Percentiles rank a stretch among this genome's conserved stretches.
These are phyloP conservation scores for Dillenia suffruticosa DNA, from an alignment of 164 flowering plant species.

Conservation along the genomic window DNA sequence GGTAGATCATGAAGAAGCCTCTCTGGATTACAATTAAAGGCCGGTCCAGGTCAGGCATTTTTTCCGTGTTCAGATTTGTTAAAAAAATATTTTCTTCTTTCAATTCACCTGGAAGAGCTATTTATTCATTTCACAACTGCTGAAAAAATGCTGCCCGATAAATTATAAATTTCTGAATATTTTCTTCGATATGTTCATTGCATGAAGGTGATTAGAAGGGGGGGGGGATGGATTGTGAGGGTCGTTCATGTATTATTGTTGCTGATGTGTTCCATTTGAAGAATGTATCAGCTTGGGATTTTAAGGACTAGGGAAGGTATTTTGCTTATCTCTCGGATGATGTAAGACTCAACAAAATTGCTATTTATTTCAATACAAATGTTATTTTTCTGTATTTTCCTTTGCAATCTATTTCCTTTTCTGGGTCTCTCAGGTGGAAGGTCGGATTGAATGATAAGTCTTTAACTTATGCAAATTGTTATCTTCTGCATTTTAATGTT, in stretches of 20 bases:
- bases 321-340: not conserved
- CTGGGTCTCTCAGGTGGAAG: no score
- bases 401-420: no score
- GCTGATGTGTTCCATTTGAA: constrained; percentile 1
- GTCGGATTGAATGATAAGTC: no score
- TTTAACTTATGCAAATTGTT: no score
- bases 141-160: no score
- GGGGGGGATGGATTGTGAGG: not conserved
- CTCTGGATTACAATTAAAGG: constrained; percentile 4
- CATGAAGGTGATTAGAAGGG: no score
- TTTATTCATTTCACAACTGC: no score
- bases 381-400: not conserved
- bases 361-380: constrained; percentile 10
- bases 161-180: no score
- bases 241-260: not conserved
- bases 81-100: not conserved
- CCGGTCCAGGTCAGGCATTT: constrained; percentile 7
- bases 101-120: not conserved
- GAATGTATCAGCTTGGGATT: not conserved
- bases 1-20: constrained; percentile 4
- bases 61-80: not conserved
- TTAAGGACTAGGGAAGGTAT: not conserved
- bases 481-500: no score
- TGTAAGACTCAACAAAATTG: constrained; percentile 15
- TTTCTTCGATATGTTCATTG: no score